Evolutionary conservation across 2,329 filamentous ascomycete species (phyloP), one percentile per base, ranked within the genome.

Genomic region (Neofusicoccum umdonicola): DNA sequence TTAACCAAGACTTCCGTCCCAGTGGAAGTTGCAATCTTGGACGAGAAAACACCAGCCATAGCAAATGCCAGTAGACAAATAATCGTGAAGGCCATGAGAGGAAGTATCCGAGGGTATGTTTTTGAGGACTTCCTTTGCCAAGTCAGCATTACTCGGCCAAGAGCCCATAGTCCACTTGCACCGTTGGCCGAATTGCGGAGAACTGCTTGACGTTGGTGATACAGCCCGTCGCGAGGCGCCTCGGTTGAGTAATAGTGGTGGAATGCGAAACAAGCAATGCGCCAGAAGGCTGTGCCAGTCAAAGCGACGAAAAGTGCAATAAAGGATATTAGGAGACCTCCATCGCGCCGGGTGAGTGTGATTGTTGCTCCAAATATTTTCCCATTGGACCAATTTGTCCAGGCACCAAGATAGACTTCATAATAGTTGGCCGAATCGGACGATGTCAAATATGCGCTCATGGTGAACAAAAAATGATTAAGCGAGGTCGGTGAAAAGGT

Each of bases 281-380:
- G 52, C 71, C 72, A 75, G 19, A 69, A 37, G n/a, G 19, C 27
- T n/a, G 56, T 60, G 4, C 71, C 69, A 1, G 71, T 63, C 13
- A 73, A 37, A 2, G 67, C 67, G 9, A 75, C 67, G 63, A 77
- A 77, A 11, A 74, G 69, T 17, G 76, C 74, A 1, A 76, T 35
- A 64, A 77, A 77, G 3, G 74, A 73, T 31, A 76, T 72, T 15
- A 78, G 64, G 1, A 78, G 52, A 19, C 68, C 72, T 2, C 72
- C 77, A 54, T 76, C 67, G 1, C 64, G 62, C 4, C 67, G 66
- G 0, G 65, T 70, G 0, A 77, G 66, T 0, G 77, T 78, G 13
- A 77, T 65, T 7, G 37, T 39, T 39, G 37, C 37, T 39, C 37
- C 37, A 9, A 39, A 9, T 12, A 11, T 39, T 39, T 11, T 11